Conservation (phyloP, 148 eudicot genomes). For the Fallopia convolvulus region DNA sequence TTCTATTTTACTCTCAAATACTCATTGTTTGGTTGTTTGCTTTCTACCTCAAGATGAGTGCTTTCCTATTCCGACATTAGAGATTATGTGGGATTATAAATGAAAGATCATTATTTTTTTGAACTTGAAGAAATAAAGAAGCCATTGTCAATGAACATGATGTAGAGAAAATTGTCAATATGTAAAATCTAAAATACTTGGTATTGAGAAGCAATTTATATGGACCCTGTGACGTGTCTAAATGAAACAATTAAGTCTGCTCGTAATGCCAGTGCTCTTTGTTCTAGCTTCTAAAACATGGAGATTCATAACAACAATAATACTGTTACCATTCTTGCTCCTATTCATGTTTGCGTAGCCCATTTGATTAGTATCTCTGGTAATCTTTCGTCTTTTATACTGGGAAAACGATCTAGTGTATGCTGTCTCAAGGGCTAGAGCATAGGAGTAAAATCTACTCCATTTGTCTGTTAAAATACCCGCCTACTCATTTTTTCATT, state of each 20-base stretch:
- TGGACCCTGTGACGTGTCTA: background rate
- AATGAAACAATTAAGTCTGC: background rate
- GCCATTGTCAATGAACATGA: no score
- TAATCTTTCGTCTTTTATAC: background rate
- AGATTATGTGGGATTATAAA: no score
- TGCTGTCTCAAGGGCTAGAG: background rate
- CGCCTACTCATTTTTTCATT: background rate
- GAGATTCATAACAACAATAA: background rate
- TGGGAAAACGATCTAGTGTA: background rate
- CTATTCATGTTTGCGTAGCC: background rate
- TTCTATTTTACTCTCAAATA: no score
- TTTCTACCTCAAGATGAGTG: no score
- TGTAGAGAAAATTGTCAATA: no score
- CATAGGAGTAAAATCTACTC: background rate
- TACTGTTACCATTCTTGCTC: background rate
- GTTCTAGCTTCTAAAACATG: background rate
- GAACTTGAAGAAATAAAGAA: no score
- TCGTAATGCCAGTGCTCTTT: background rate
- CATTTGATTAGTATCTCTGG: background rate
- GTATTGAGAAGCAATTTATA: no score
- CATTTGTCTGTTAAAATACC: background rate
- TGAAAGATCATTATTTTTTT: no score
- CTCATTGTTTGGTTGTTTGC: no score
- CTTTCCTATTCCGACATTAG: no score
- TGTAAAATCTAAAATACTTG: no score